Base-by-base conservation (phyloP, 352 stramenopile species). In the Globisporangium radiosum region DNA sequence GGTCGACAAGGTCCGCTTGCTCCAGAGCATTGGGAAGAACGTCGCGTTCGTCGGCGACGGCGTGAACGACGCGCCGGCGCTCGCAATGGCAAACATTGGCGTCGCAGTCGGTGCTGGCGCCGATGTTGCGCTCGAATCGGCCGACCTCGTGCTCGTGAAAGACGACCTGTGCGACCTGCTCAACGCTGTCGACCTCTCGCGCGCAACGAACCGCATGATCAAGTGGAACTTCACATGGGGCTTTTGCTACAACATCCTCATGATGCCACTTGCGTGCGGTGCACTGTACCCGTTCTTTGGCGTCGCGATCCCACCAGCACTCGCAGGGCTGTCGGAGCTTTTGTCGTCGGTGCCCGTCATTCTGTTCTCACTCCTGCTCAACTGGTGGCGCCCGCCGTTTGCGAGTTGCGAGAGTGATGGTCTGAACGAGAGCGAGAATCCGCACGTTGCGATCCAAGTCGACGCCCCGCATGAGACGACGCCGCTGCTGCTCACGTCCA, bases 321-420 rank as follows among this genome's bases (percentile, higher is more conserved):
- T 92, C 3, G 82, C 82, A 37, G 82, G 82, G 10, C 69, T 92
- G 25, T 90, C 81, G 17, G 81, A 90, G 57, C 59, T 90, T 40
- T 58, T 90, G 7, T 88, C 76, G 47, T 88, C 81, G 5, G 81
- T 92, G n/a, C 81, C 82, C 1, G 82, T 92, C 56, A 83, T 92
- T 17, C 63, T 89, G 11, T 90, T 90, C 59, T 90, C 78, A 45
- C 68, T 90, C 37, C 57, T 90, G 51, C 76, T 92, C 51, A 85
- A 85, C 56, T 57, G 74, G 39, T 92, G 81, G 78, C 74, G 63
- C 9, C 80, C 78, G 2, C 76, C 76, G 8, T 83, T 78, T 57
- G 42, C 59, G 48, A 55, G 58, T 56, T 51, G 47, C 5, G 54
- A 60, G 55, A 54, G 42, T 3, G 50, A 59, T 19, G 54, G 59